phyloP scores from a whole-genome alignment of 495 filamentous ascomycete species.

The Cryomyces antarcticus region DNA sequence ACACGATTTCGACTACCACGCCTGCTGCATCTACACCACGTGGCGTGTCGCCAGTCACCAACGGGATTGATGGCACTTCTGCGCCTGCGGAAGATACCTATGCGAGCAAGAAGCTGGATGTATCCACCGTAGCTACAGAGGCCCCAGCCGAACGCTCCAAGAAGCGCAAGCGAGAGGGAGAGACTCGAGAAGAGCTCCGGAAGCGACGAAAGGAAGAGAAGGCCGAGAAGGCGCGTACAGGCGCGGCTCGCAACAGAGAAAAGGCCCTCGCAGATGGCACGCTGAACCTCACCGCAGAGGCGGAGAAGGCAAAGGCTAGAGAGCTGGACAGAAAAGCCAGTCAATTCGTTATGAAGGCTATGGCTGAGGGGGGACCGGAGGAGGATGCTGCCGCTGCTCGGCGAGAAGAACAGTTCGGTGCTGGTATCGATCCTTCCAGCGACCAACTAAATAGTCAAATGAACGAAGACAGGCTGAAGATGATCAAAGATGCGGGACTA shows the following conservation, averaged over 20 bases:
- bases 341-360: background rate
- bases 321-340: constrained; percentile 1
- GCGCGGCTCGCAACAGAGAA: background rate
- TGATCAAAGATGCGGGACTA: no score
- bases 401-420: background rate
- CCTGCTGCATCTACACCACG: background rate
- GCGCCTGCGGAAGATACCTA: background rate
- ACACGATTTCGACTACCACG: background rate
- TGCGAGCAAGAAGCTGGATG: background rate
- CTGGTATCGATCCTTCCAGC: no score
- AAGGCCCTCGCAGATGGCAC: background rate
- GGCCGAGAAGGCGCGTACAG: background rate
- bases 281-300: background rate
- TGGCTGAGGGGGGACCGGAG: background rate
- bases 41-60: background rate
- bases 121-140: background rate
- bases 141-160: background rate
- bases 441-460: no score
- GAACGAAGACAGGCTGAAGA: no score
- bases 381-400: background rate
- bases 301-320: background rate
- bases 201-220: constrained; percentile 2
- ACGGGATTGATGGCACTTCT: background rate
- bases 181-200: background rate
- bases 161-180: constrained; percentile 2